phyloP scores from a whole-genome alignment of 352 stramenopile genomes.

The Phytophthora pisi region DNA sequence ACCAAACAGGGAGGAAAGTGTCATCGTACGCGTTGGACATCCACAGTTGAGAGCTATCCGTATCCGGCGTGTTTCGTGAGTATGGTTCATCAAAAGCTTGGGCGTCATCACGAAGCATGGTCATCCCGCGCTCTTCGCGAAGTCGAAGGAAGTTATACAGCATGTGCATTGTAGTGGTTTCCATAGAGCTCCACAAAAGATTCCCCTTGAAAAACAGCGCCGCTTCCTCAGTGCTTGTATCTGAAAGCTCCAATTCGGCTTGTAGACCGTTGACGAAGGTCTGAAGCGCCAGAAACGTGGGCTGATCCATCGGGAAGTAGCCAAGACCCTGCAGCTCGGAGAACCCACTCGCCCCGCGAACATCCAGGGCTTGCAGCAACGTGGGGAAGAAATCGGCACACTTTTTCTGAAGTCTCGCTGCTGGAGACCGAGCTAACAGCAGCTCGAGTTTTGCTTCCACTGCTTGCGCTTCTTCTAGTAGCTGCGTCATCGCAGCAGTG shows the following conservation, averaged over 20 bases:
- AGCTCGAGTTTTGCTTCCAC: slow-evolving; percentile 33
- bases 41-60: slow-evolving; percentile 33
- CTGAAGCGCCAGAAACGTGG: slow-evolving; percentile 56
- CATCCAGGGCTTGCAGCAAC: slow-evolving; percentile 46
- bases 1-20: slow-evolving; percentile 68
- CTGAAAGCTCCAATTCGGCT: slow-evolving; percentile 22
- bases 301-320: slow-evolving; percentile 57
- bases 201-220: slow-evolving; percentile 66
- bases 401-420: slow-evolving; percentile 29
- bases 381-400: slow-evolving; percentile 50
- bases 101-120: slow-evolving; percentile 15
- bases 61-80: not conserved
- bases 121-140: slow-evolving; percentile 67
- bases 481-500: slow-evolving; percentile 6
- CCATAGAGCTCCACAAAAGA: slow-evolving; percentile 56
- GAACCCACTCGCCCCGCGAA: slow-evolving; percentile 37
- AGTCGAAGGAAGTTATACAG: slow-evolving; percentile 57
- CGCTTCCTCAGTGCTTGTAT: slow-evolving; percentile 2
- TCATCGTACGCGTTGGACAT: slow-evolving; percentile 58
- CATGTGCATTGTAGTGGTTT: slow-evolving; percentile 34
- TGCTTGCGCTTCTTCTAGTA: slow-evolving; percentile 17
- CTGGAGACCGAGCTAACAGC: slow-evolving; percentile 44
- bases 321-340: slow-evolving; percentile 51
- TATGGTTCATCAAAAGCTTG: slow-evolving; percentile 1
- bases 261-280: slow-evolving; percentile 56